Conservation (phyloP, 305 asterid genomes). For the Fraxinus nigra region DNA sequence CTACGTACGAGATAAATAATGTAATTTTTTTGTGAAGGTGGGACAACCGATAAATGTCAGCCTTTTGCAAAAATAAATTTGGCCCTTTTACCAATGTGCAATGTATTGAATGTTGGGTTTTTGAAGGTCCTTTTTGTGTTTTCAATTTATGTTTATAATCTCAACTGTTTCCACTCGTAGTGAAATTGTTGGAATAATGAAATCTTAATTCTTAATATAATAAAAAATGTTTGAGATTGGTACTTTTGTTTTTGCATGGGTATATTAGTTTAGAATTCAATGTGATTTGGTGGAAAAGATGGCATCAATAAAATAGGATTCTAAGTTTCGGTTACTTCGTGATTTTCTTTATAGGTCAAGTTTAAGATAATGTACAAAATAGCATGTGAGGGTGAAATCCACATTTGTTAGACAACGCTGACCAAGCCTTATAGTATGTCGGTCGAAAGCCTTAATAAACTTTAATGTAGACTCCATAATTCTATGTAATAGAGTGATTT, state of each 20-base stretch:
- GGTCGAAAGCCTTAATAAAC: too few species aligned
- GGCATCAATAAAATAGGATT: neutral
- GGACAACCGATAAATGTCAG: slow-evolving; percentile 1
- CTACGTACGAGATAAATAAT: neutral
- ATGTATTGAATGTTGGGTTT: slow-evolving; percentile 4
- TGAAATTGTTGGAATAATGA: neutral
- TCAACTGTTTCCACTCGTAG: neutral
- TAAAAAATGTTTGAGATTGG: neutral
- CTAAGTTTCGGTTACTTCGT: too few species aligned
- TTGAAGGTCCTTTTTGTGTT: slow-evolving; percentile 17
- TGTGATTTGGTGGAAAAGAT: neutral
- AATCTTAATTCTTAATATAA: neutral
- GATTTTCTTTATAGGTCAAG: too few species aligned
- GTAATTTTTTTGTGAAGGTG: neutral
- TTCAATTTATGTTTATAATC: neutral
- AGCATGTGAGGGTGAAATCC: too few species aligned
- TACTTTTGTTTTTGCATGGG: neutral
- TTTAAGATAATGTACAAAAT: too few species aligned
- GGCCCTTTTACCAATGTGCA: slow-evolving; percentile 7
- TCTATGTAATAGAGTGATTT: too few species aligned
- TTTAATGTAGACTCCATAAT: too few species aligned
- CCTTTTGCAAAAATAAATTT: slow-evolving; percentile 3
- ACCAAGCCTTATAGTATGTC: too few species aligned
- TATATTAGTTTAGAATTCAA: neutral
- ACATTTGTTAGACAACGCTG: too few species aligned